Base-by-base conservation (phyloP, 805 yeast species). In the Candida ortonii region DNA sequence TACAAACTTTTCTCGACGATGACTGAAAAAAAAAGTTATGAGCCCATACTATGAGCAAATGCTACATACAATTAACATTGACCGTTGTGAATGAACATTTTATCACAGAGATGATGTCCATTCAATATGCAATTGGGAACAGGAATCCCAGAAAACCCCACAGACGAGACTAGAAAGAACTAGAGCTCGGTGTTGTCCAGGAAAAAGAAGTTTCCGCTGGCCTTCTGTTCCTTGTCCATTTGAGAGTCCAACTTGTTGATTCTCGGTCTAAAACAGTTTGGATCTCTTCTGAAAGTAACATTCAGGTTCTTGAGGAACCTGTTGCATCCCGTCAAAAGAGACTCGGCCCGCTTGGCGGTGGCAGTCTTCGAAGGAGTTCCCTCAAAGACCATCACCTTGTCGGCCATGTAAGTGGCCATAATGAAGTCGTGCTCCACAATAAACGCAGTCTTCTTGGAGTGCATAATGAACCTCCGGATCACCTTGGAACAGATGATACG, bases 341-440 rank as follows among this genome's bases (percentile, higher is more conserved):
- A 78, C 70, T 93, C 96, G 34, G 98, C 97, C 33, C 84, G 65
- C 58, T 80, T 83, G 24, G 98, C 97, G 49, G 65, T 61, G 21
- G 98, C 90, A 49, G 80, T 71, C 60, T 76, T 73, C 17, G 97
- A 87, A 35, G 99, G 97, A 46, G 67, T 56, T 65, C 99, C 99
- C 65, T 93, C 98, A 57, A 90, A 93, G 38, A 93, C 97, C 76
- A 93, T 90, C 54, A 93, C 99, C 59, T 95, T 79, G 68, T 93
- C 99, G 46, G 99, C 98, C 73, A 93, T 76, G 64, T 93, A 93
- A 12, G 99, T 93, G 47, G 98, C 97, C 99, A 93, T 93, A 71
- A 93, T 93, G 77, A 93, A 93, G 77, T 93, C 99, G 80, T 93
- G 99, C 81, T 93, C 99, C 40, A 93, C 99, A 54, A 93, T 73